Base-by-base conservation (phyloP, 2,329 filamentous ascomycete species). In the Leptographium procerum region DNA sequence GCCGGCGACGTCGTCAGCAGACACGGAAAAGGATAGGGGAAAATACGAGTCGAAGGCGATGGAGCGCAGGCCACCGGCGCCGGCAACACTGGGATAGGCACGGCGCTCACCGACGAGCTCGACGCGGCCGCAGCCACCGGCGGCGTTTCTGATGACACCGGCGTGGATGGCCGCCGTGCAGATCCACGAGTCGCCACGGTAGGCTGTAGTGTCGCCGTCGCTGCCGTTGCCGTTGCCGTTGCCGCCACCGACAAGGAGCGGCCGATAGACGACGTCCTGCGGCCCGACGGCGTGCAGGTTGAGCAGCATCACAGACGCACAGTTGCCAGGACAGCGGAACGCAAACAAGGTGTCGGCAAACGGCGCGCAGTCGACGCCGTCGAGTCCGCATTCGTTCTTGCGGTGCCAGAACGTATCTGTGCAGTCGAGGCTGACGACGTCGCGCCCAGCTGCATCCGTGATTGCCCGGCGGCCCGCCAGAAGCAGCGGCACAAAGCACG, bases 1-100 rank as follows among this genome's bases (percentile, higher is more conserved):
- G 7, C 90, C 78, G 33, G 79, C 79, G 4, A 76, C 71, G 5
- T 88, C 72, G 65, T 97, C 97, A 22, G 82, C 83, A 24, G 36
- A 40, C 36, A 50, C 47, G 47, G 47, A 28, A 69, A 89, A 96
- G 0, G 91, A 86, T 33, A 89, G 85, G 1, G 94, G 94, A 66
- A 99, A 99, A 64, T 89, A 90, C 0, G 90, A 92, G 62, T 91
- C 83, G 68, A 99, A 99, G 5, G 72, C 80, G 57, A 89, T 16
- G 3, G 47, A 50, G 9, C 22, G 13, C 2, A 50, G 47, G 11
- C 47, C 47, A 13, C 24, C 24, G 24, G 22, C 77, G 62, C 90
- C 95, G 31, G 76, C 72, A 62, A 97, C 89, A 56, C 87, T 89
- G 66, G 95, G 77, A 22, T 77, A 91, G 56, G 76, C 73, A 60